Percentiles rank a stretch among this genome's conserved stretches.
Conservation (phyloP, 1,139 yeast species). For the Saccharomycopsis phalli region DNA sequence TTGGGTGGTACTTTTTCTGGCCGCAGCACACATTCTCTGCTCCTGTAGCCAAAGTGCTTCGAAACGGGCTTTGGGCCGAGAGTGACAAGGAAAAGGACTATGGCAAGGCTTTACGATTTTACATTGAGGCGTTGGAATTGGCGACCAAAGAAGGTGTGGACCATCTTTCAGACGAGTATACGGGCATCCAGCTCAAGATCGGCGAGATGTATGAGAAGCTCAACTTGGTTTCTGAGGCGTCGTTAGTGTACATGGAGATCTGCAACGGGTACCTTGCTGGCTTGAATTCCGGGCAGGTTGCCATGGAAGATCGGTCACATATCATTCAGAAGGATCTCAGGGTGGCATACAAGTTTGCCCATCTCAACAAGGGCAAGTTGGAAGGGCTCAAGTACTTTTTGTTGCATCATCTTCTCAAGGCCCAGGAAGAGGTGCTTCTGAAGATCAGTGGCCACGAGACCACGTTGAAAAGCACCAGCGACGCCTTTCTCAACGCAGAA, state of each 20-base stretch:
- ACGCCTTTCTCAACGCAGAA: background rate
- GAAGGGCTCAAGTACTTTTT: slow-evolving; percentile 50
- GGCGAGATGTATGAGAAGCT: slow-evolving; percentile 80
- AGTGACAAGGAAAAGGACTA: slow-evolving; percentile 56
- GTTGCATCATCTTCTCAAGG: slow-evolving; percentile 54
- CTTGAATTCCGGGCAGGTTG: slow-evolving; percentile 30
- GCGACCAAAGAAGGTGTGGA: slow-evolving; percentile 40
- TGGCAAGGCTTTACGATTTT: slow-evolving; percentile 58
- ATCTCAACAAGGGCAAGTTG: slow-evolving; percentile 34
- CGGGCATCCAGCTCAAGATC: slow-evolving; percentile 78
- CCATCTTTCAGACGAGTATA: slow-evolving; percentile 57
- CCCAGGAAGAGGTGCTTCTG: slow-evolving; percentile 46
- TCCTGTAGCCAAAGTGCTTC: slow-evolving; percentile 56
- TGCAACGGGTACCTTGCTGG: slow-evolving; percentile 56
- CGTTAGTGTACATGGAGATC: slow-evolving; percentile 56
- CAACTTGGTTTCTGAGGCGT: slow-evolving; percentile 52
- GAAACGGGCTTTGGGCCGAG: slow-evolving; percentile 82
- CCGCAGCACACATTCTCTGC: slow-evolving; percentile 48
- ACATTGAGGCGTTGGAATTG: slow-evolving; percentile 46
- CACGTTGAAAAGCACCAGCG: slow-evolving; percentile 20
- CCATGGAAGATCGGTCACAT: slow-evolving; percentile 38
- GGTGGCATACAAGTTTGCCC: slow-evolving; percentile 58
- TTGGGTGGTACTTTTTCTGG: slow-evolving; percentile 48
- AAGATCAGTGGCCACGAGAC: slow-evolving; percentile 18
- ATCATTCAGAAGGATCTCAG: slow-evolving; percentile 65